These are phyloP conservation scores for Apiospora malaysiana DNA, from an alignment of 2,329 filamentous ascomycete species.

Conservation along the genomic window DNA sequence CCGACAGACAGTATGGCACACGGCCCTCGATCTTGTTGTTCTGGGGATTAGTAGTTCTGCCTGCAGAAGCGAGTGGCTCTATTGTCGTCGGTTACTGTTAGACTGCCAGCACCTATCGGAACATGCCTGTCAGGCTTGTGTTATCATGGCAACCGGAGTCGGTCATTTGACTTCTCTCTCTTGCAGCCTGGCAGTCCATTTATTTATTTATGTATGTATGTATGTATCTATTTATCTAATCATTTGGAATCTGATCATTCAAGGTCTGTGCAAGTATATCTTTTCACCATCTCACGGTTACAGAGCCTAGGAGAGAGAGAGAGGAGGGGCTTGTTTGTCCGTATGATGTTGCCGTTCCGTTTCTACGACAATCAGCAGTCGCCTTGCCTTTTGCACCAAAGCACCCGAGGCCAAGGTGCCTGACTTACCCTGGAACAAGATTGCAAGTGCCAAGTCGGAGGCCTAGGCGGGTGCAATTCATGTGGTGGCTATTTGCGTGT, in stretches of 20 bases:
- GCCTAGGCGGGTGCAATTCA: background rate
- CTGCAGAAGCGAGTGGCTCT: background rate
- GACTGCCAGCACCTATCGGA: conserved; percentile 8
- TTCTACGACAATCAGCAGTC: background rate
- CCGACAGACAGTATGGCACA: background rate
- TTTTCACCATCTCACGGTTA: background rate
- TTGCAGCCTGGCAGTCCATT: too few relatives aligned
- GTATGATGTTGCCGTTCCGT: background rate
- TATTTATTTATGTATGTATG: too few relatives aligned
- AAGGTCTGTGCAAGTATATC: background rate
- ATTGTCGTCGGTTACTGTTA: background rate
- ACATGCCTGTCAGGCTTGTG: conserved; percentile 1
- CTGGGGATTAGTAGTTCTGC: background rate
- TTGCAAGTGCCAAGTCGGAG: background rate
- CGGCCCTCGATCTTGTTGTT: background rate
- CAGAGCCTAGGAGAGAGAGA: background rate
- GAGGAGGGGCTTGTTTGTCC: background rate
- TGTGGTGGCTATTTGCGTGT: background rate
- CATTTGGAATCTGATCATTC: background rate
- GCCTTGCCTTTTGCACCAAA: conserved; percentile 10
- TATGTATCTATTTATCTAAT: background rate
- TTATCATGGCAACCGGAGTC: conserved; percentile 11
- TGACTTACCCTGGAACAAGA: background rate
- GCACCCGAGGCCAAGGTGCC: background rate
- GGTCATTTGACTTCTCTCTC: background rate